Evolutionary conservation across 352 stramenopile genomes (phyloP).

Genomic region (Poterioochromonas sp.): DNA sequence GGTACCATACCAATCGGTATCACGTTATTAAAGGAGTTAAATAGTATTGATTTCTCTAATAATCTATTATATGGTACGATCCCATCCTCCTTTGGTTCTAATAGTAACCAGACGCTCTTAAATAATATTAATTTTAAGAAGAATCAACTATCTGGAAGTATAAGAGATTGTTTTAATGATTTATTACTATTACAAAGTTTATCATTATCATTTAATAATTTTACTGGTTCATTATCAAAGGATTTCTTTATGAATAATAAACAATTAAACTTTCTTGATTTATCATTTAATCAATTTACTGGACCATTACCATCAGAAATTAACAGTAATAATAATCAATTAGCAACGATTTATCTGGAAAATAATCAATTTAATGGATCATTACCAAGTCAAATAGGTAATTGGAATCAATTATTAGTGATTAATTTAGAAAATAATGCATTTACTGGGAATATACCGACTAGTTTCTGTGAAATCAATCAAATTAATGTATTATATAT

Average conservation of each 20-base stretch:
- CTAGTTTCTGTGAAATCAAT: neutral
- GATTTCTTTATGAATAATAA: neutral
- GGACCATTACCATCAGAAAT: neutral
- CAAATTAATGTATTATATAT: neutral
- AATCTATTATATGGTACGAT: neutral
- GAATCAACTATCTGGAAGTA: neutral
- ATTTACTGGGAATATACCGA: neutral
- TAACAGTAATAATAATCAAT: neutral
- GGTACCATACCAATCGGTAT: neutral
- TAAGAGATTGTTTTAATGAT: neutral
- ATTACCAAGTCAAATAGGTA: neutral
- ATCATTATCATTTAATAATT: neutral
- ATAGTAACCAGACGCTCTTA: neutral
- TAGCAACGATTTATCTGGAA: neutral
- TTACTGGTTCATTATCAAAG: neutral
- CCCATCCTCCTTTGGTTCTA: neutral
- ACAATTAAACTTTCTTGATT: neutral
- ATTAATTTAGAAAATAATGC: neutral
- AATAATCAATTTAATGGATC: constrained; percentile 4
- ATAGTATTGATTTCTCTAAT: neutral
- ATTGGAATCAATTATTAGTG: neutral
- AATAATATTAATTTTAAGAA: neutral
- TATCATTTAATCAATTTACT: neutral
- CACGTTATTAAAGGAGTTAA: constrained; percentile 1
- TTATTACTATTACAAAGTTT: too few species aligned